phyloP scores from a whole-genome alignment of 306 rosid genomes.

The Sophora flavescens region DNA sequence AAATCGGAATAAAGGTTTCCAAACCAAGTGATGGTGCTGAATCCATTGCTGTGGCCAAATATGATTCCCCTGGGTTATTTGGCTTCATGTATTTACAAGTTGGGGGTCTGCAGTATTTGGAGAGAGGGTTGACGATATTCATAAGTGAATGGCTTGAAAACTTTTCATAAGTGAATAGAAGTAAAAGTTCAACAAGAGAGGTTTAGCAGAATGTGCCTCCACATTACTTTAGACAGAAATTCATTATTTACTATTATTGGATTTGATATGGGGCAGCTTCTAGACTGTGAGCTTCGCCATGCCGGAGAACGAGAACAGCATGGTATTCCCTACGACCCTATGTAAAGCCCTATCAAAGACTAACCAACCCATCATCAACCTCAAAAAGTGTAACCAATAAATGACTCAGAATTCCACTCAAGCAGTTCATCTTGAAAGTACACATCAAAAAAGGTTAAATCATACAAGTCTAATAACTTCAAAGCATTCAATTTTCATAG shows the following conservation, averaged over 20 bases:
- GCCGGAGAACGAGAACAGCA: background rate
- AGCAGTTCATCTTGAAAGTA: constrained; percentile 25
- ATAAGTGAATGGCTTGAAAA: constrained; percentile 13
- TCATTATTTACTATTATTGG: constrained; percentile 6
- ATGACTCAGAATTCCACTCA: constrained; percentile 13
- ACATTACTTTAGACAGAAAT: background rate
- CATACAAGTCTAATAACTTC: background rate
- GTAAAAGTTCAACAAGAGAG: background rate
- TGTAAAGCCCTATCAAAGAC: constrained; percentile 23
- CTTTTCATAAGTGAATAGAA: background rate
- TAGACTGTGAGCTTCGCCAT: background rate
- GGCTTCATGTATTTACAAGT: background rate
- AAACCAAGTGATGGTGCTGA: constrained; percentile 9
- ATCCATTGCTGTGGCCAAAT: background rate
- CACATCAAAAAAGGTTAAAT: background rate
- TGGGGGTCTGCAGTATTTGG: constrained; percentile 9
- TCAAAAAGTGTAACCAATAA: background rate
- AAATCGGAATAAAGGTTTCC: background rate
- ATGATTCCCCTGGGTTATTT: background rate
- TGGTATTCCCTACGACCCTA: constrained; percentile 10
- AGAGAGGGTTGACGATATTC: constrained; percentile 20
- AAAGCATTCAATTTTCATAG: background rate
- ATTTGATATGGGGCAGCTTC: constrained; percentile 20
- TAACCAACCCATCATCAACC: constrained; percentile 3
- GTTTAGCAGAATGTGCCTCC: constrained; percentile 1